A percentile compares a stretch with the other conserved stretches of the same genome.
Conservation (phyloP, 176 grass and related monocot genomes). For the Aegilops bicornis region DNA sequence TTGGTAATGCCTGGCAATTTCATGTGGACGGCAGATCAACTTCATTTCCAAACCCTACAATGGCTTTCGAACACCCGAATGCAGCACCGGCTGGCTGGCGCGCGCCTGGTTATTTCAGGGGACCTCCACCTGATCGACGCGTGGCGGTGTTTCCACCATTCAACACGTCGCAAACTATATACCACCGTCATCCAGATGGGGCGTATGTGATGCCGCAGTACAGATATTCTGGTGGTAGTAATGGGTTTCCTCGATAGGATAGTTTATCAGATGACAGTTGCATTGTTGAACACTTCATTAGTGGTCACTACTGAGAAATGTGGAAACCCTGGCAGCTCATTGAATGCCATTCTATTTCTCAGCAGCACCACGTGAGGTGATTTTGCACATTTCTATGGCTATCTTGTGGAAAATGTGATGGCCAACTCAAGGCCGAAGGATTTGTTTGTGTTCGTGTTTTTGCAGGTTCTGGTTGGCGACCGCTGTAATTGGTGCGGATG, state of each 20-base stretch:
- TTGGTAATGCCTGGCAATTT: conserved; percentile 24
- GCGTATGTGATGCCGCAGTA: not conserved
- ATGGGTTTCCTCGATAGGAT: conserved; percentile 23
- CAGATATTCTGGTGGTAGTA: conserved; percentile 20
- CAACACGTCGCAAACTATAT: not conserved
- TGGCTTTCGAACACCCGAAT: conserved; percentile 8
- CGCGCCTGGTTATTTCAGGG: conserved; percentile 1
- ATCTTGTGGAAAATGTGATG: not conserved
- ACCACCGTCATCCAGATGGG: conserved; percentile 7
- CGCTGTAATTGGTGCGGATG: not conserved
- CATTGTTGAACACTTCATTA: not conserved
- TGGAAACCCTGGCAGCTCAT: not conserved
- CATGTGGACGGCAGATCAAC: not conserved
- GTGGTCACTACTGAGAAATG: not conserved
- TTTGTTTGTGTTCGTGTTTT: too few species aligned
- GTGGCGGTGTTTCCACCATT: not conserved
- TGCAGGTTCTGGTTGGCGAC: too few species aligned
- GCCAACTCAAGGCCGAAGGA: too few species aligned
- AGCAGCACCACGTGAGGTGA: not conserved
- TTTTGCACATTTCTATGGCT: not conserved
- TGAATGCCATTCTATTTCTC: too few species aligned
- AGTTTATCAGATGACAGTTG: not conserved
- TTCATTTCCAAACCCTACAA: not conserved
- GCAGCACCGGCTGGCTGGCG: not conserved
- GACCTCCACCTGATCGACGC: not conserved